These are phyloP conservation scores for Dactylis glomerata DNA, from an alignment of 176 grass and related monocot species.

Conservation along the genomic window DNA sequence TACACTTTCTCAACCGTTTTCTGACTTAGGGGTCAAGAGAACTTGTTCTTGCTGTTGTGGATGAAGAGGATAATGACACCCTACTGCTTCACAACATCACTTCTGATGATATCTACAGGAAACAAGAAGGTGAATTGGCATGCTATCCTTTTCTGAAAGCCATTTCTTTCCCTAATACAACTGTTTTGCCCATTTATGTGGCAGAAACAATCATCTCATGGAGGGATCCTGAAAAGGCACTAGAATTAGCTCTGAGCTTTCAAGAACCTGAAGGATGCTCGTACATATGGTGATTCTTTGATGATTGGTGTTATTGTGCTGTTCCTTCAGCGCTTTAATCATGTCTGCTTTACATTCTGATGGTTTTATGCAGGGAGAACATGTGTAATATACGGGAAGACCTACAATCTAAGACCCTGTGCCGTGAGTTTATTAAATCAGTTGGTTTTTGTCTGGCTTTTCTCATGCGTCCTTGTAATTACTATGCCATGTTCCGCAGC, in stretches of 20 bases:
- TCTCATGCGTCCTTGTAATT: constrained; percentile 33
- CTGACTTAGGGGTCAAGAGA: constrained; percentile 59
- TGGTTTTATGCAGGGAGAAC: constrained; percentile 52
- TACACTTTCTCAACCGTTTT: constrained; percentile 15
- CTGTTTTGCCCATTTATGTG: constrained; percentile 22
- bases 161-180: constrained; percentile 19
- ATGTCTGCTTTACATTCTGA: constrained; percentile 40
- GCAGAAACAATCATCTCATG: constrained; percentile 82
- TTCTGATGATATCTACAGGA: constrained; percentile 82
- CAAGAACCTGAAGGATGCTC: constrained; percentile 75
- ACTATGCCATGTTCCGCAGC: constrained; percentile 31
- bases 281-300: constrained; percentile 70
- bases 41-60: constrained; percentile 64
- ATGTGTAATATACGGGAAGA: constrained; percentile 50
- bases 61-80: constrained; percentile 61
- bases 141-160: background rate
- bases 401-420: constrained; percentile 51
- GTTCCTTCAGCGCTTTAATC: constrained; percentile 21
- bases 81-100: constrained; percentile 71
- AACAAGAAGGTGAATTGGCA: constrained; percentile 59
- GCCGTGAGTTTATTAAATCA: constrained; percentile 38
- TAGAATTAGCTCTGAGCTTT: constrained; percentile 78
- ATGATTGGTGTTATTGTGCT: constrained; percentile 30
- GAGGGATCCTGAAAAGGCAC: constrained; percentile 68
- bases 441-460: background rate